Base-by-base conservation (phyloP, 2,329 filamentous ascomycete species). In the Fusarium pseudonygamai region DNA sequence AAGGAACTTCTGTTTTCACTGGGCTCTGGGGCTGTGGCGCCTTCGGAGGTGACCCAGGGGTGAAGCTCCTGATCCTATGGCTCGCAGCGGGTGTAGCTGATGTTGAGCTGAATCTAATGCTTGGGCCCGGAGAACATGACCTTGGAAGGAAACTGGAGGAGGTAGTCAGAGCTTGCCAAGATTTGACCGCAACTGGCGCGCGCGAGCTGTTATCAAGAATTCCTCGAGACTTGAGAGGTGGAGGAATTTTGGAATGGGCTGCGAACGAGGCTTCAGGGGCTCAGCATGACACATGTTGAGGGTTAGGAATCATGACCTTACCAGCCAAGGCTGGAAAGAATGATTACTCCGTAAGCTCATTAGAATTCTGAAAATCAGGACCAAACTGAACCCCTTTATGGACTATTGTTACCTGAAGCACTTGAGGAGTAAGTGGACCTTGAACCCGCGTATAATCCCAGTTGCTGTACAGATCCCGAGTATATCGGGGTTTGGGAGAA, bases 1-100 rank as follows among this genome's bases (percentile, higher is more conserved):
- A 50, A 30, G 65, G 59, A 3, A 53, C 68, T n/a, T 30, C 63
- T 15, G 56, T 82, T 1, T 78, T 75, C 55, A 77, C 76, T 2
- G 80, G 80, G 1, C 68, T 78, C 7, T 82, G 81, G 80, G 81
- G 81, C 6, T 83, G 82, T 28, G 80, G 81, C 30, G 81, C 80
- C 0, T 83, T 83, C 34, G 79, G 79, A 15, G 80, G 80, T 7
- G 79, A 81, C 43, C 77, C 78, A 22, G 80, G 73, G 6, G 72
- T 79, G 1, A 83, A 83, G 57, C 57, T 79, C 47, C 40, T 78
- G 5, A 10, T 82, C 9, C 57, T 82, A 16, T 83, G 79, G 80
- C 72, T 80, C 6, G 80, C 81, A 10, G 78, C 80, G 1, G 80
- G 78, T 1, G 45, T 69, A 18, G 73, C 78, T 3, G 57, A 67